A percentile compares a stretch with the other conserved stretches of the same genome.
Conservation (phyloP, 257 asterid species). For the Solanum infundibuliforme region DNA sequence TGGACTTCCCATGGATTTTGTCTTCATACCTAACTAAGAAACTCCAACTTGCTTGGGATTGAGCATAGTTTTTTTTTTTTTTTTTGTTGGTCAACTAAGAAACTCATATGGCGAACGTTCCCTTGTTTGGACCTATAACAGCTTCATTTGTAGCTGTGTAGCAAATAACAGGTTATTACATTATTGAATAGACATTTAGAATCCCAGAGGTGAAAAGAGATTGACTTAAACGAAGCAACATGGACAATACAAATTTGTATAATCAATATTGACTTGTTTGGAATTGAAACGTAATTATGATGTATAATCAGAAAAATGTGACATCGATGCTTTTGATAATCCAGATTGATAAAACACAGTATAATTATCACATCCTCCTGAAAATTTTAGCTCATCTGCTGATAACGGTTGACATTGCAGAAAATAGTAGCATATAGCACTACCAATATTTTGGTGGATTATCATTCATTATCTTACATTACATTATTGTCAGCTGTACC, state of each 20-base stretch:
- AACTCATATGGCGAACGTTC: too few species aligned
- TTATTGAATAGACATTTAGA: background rate
- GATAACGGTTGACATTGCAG: background rate
- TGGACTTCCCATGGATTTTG: too few species aligned
- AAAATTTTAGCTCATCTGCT: background rate
- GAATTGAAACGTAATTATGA: background rate
- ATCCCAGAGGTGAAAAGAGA: too few species aligned
- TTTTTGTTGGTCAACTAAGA: too few species aligned
- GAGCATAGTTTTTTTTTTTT: too few species aligned
- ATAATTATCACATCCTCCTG: background rate
- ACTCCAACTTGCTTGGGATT: too few species aligned
- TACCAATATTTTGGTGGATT: background rate
- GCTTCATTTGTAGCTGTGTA: background rate
- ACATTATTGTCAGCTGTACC: background rate
- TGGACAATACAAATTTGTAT: background rate
- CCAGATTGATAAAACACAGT: background rate
- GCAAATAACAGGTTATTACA: background rate
- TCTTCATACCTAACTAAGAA: too few species aligned
- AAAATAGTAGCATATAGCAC: background rate
- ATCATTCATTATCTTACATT: background rate
- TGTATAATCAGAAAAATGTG: background rate
- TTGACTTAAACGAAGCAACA: background rate
- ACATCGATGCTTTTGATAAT: background rate
- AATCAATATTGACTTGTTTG: background rate
- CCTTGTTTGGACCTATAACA: background rate